Conservation (phyloP, 805 yeast species). For the Candida silvicultrix region DNA sequence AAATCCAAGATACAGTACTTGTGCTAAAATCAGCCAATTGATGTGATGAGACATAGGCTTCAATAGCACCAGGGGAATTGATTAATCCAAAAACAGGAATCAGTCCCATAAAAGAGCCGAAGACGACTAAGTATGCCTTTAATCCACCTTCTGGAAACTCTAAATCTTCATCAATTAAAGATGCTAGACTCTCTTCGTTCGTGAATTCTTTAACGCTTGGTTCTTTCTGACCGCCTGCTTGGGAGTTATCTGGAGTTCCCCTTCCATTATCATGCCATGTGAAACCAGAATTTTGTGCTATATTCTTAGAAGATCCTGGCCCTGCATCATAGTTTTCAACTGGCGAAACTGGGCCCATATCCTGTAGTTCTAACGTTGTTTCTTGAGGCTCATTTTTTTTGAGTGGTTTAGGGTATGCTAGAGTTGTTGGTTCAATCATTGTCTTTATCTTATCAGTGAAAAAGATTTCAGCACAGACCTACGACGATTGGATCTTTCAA, state of each 20-base stretch:
- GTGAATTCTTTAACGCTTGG: slow-evolving; percentile 2
- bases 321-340: neutral
- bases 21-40: slow-evolving; percentile 41
- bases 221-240: neutral
- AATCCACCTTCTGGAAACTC: slow-evolving; percentile 56
- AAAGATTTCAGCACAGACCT: too few species aligned
- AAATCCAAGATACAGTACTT: slow-evolving; percentile 56
- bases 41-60: slow-evolving; percentile 49
- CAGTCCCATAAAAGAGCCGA: slow-evolving; percentile 55
- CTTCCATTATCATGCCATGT: neutral
- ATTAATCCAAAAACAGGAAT: slow-evolving; percentile 48
- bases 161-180: slow-evolving; percentile 19
- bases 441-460: neutral
- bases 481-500: too few species aligned
- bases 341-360: neutral
- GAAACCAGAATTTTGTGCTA: neutral
- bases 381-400: neutral
- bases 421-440: neutral
- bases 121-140: slow-evolving; percentile 46
- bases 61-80: slow-evolving; percentile 57
- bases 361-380: neutral
- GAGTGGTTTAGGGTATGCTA: neutral
- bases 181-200: slow-evolving; percentile 9
- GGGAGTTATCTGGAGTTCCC: neutral
- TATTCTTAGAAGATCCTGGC: neutral